Evolutionary conservation across 2,329 filamentous ascomycete genomes (phyloP).

Genomic region (Blastomyces parvus): DNA sequence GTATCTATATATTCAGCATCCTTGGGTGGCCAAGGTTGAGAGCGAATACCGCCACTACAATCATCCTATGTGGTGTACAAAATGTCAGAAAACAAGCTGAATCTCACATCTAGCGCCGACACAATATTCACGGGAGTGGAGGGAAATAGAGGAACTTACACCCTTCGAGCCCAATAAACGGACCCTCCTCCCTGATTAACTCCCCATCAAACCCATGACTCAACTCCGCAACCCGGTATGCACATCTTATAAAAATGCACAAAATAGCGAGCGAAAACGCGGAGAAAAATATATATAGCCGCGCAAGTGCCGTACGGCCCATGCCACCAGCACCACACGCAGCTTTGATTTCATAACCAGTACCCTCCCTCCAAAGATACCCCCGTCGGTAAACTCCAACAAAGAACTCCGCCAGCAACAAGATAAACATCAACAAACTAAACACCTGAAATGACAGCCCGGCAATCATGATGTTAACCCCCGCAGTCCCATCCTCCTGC

Average conservation of each 20-base stretch:
- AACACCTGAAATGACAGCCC: slow-evolving; percentile 36
- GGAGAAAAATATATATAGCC: slow-evolving; percentile 48
- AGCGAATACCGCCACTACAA: slow-evolving; percentile 4
- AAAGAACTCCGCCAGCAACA: slow-evolving; percentile 24
- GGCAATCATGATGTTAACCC: slow-evolving; percentile 34
- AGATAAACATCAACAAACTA: slow-evolving; percentile 28
- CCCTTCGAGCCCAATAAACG: slow-evolving; percentile 53
- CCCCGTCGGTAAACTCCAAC: slow-evolving; percentile 10
- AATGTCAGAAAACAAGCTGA: neutral
- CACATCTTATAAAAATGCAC: slow-evolving; percentile 54
- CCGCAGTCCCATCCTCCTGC: slow-evolving; percentile 17
- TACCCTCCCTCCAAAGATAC: neutral
- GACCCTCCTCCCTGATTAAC: slow-evolving; percentile 46
- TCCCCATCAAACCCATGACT: slow-evolving; percentile 53
- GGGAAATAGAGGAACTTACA: slow-evolving; percentile 8
- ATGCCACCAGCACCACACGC: neutral
- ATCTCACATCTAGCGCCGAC: neutral
- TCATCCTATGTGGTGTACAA: neutral
- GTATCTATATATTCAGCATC: slow-evolving; percentile 1
- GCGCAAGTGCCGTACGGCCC: slow-evolving; percentile 17
- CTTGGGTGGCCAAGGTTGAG: slow-evolving; percentile 9
- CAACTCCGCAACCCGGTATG: slow-evolving; percentile 58
- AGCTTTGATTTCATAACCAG: neutral
- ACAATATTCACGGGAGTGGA: neutral
- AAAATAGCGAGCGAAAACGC: slow-evolving; percentile 51